These are phyloP conservation scores for Aspergillus olivimuriae DNA, from an alignment of 495 filamentous ascomycete genomes.

Conservation along the genomic window DNA sequence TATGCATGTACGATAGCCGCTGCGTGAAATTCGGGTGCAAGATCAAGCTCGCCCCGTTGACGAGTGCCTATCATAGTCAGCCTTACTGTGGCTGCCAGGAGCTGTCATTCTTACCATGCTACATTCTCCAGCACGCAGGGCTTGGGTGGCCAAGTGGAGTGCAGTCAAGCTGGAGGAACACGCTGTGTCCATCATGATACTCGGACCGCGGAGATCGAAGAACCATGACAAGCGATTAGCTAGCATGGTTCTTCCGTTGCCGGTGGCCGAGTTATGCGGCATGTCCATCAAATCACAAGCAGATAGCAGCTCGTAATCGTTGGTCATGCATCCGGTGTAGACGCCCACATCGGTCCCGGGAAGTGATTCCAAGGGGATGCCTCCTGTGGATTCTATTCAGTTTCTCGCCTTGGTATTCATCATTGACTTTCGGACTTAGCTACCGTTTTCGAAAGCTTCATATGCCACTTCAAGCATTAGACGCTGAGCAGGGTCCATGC, in stretches of 20 bases:
- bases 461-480: constrained; percentile 49
- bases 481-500: constrained; percentile 35
- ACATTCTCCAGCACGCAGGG: constrained; percentile 33
- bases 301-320: constrained; percentile 35
- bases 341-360: constrained; percentile 41
- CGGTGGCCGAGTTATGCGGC: constrained; percentile 21
- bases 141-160: constrained; percentile 33
- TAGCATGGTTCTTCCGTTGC: constrained; percentile 29
- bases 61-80: constrained; percentile 23
- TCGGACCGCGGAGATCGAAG: constrained; percentile 34
- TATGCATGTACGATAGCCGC: constrained; percentile 19
- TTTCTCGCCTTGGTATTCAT: no score
- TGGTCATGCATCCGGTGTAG: constrained; percentile 38
- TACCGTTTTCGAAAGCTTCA: constrained; percentile 48
- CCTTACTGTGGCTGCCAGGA: no score
- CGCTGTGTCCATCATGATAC: constrained; percentile 37
- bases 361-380: constrained; percentile 32
- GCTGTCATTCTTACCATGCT: constrained; percentile 17
- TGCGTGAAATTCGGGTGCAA: constrained; percentile 21
- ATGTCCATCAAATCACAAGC: constrained; percentile 33
- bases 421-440: not conserved
- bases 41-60: constrained; percentile 21
- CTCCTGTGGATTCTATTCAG: no score
- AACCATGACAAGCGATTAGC: constrained; percentile 38
- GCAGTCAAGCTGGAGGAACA: constrained; percentile 36